phyloP scores from a whole-genome alignment of 169 alveolate species.

The Eimeria sp. region DNA sequence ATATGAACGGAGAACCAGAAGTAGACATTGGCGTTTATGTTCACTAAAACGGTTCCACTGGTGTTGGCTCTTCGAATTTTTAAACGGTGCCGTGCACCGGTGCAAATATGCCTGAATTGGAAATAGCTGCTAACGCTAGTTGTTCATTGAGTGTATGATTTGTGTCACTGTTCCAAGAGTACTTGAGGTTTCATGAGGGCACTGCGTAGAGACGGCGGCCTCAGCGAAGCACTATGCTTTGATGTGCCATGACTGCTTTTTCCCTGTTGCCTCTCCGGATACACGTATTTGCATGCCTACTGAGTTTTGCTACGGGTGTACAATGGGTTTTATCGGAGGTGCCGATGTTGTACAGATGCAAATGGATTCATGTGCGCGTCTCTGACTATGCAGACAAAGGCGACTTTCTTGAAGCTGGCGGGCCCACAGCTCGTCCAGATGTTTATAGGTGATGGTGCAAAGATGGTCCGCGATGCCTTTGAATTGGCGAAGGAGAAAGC shows the following conservation, averaged over 20 bases:
- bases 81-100: not conserved
- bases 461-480: conserved; percentile 99
- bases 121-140: not conserved
- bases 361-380: not conserved
- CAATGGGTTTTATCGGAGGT: not conserved
- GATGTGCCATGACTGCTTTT: not conserved
- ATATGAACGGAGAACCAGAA: not conserved
- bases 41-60: not conserved
- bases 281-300: not conserved
- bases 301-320: not conserved
- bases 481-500: conserved; percentile 99
- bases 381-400: conserved; percentile 92
- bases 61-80: not conserved
- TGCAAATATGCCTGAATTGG: not conserved
- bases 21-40: not conserved
- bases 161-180: not conserved
- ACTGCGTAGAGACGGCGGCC: not conserved
- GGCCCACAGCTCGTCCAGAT: conserved; percentile 99
- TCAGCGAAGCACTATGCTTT: not conserved
- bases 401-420: conserved; percentile 99
- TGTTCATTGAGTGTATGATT: not conserved
- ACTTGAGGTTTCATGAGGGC: not conserved
- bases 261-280: not conserved
- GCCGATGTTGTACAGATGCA: not conserved
- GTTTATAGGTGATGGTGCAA: conserved; percentile 99